Percentiles rank a stretch among this genome's conserved stretches.
phyloP scores from a whole-genome alignment of 306 rosid genomes.

The Cucumis cinereus region DNA sequence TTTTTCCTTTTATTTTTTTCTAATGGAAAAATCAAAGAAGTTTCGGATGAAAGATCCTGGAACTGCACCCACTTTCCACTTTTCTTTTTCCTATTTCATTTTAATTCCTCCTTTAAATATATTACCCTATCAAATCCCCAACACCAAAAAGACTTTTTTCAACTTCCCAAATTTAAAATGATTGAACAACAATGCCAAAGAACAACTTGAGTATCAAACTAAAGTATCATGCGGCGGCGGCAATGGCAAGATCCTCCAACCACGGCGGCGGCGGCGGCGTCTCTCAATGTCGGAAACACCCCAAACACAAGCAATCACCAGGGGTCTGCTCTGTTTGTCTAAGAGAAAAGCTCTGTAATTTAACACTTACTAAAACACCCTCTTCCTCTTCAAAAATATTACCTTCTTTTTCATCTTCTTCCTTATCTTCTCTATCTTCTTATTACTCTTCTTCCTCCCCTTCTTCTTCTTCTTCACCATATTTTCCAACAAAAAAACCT shows the following conservation, averaged over 20 bases:
- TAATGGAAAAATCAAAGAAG: slow-evolving; percentile 28
- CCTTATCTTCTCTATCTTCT: neutral
- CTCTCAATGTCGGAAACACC: slow-evolving; percentile 55
- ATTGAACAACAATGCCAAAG: neutral
- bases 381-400: neutral
- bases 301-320: slow-evolving; percentile 62
- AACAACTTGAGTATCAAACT: neutral
- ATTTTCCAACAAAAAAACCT: neutral
- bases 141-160: neutral
- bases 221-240: neutral
- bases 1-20: too few relatives aligned
- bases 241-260: neutral
- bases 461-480: neutral
- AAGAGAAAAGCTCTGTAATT: slow-evolving; percentile 34
- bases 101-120: slow-evolving; percentile 2
- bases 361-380: neutral
- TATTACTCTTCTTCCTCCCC: neutral
- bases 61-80: slow-evolving; percentile 1
- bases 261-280: neutral
- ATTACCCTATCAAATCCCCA: neutral
- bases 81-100: neutral
- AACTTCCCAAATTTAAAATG: neutral
- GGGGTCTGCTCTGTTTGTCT: slow-evolving; percentile 83
- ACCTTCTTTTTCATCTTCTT: neutral
- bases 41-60: slow-evolving; percentile 28